phyloP scores from a whole-genome alignment of 208 protist species.

The Trypanosoma caninum region DNA sequence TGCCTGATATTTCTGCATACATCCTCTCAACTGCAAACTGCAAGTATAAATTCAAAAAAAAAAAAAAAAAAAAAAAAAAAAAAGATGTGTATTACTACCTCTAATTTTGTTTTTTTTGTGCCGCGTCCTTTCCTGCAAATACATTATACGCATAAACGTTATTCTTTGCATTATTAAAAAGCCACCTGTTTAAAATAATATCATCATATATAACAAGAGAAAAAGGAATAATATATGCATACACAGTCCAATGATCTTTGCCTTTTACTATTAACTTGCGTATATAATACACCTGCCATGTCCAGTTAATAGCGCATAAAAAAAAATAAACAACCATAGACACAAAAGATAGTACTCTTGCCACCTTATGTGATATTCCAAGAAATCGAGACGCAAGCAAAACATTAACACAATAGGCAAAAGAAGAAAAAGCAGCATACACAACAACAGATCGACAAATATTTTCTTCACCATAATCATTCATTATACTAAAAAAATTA shows the following conservation, averaged over 20 bases:
- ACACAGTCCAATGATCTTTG: conserved; percentile 78
- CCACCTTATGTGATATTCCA: conserved; percentile 47
- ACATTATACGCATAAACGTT: conserved; percentile 67
- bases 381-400: conserved; percentile 91
- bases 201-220: conserved; percentile 88
- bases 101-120: conserved; percentile 36
- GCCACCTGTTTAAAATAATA: conserved; percentile 67
- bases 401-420: conserved; percentile 91
- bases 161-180: conserved; percentile 69
- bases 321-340: conserved; percentile 82
- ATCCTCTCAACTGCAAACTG: not conserved
- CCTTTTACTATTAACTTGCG: conserved; percentile 53
- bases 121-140: too few species aligned
- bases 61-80: conserved; percentile 15
- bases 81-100: not conserved
- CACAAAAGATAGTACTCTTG: conserved; percentile 68
- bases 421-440: conserved; percentile 89
- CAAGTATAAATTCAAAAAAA: conserved; percentile 2
- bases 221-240: conserved; percentile 79
- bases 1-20: not conserved
- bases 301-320: conserved; percentile 87
- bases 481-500: conserved; percentile 88
- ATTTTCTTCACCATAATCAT: conserved; percentile 87
- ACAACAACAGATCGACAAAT: conserved; percentile 89
- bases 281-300: conserved; percentile 89